Evolutionary conservation across 495 filamentous ascomycete species (phyloP).

Genomic region (Penicillium simplicissimum): DNA sequence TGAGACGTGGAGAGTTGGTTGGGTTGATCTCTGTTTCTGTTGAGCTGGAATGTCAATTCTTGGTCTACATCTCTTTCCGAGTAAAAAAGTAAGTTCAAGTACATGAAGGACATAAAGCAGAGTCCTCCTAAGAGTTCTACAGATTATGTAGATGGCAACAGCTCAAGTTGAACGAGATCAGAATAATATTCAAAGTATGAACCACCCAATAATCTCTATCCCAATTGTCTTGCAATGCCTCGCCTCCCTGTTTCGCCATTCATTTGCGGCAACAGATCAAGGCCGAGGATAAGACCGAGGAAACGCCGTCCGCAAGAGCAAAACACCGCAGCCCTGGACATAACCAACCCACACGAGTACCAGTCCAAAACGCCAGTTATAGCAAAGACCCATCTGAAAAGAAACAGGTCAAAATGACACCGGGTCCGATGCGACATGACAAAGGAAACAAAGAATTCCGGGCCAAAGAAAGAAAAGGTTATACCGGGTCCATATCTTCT

Average conservation of each 20-base stretch:
- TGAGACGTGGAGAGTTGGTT: no score
- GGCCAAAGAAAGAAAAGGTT: neutral
- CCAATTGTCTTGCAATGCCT: slow-evolving; percentile 1
- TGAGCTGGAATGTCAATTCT: no score
- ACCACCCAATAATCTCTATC: slow-evolving; percentile 2
- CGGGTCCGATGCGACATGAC: slow-evolving; percentile 10
- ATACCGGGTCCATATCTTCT: slow-evolving; percentile 12
- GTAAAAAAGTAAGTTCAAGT: no score
- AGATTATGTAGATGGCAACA: neutral
- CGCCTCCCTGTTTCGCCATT: slow-evolving; percentile 2
- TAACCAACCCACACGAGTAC: neutral
- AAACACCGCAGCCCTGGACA: neutral
- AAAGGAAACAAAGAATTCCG: neutral
- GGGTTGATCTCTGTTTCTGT: no score
- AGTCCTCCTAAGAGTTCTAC: no score
- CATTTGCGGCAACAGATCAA: slow-evolving; percentile 7
- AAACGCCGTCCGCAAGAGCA: neutral
- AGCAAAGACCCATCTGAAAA: neutral
- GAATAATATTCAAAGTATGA: neutral
- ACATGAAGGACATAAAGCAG: no score
- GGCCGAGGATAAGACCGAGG: slow-evolving; percentile 3
- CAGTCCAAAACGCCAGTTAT: neutral
- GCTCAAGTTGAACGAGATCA: neutral
- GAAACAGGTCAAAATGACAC: slow-evolving; percentile 5
- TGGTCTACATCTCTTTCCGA: no score